Evolutionary conservation across 148 eudicot species (phyloP), one percentile per base, ranked within the genome.

Genomic region (Amaranthus palmeri): DNA sequence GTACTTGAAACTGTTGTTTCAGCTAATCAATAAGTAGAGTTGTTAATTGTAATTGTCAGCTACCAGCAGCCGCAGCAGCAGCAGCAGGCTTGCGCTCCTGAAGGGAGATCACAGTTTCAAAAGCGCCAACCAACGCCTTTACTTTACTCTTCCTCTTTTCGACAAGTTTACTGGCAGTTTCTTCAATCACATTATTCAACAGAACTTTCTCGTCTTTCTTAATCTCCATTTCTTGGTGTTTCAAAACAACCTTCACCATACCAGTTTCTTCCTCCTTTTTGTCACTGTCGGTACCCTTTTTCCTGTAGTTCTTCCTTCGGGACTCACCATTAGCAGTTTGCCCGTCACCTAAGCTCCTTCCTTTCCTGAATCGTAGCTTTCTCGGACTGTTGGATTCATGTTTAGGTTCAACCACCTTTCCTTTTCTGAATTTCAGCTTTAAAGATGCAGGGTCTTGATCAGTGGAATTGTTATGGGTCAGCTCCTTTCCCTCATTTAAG

Each of bases 51-150:
- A 25, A 25, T 25, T 25, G 36, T 25, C 36, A 25, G 1, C 36
- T 25, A 25, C 2, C 36, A 25, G 36, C 36, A 25, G 36, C 36
- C 1, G 36, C 36, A 25, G n/a, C 61, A 66, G 81, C 49, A n/a
- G 76, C 48, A 9, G 84, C 44, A 48, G 86, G 82, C 74, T 85
- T 85, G 65, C 78, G 76, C 62, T 88, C 93, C 73, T 95, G 97
- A 44, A 86, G 87, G 15, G 96, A 91, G 55, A 95, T 87, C 12
- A 91, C 98, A 0, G 90, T 82, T 80, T 95, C 98, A 54, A 95
- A 95, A 81, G 98, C 98, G 17, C 98, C 98, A 74, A 95, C 98
- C 80, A 95, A 78, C 15, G 97, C 98, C 84, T 87, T 90, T 17
- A 95, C 98, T 75, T 89, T 95, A 68, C 97, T 91, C 74, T 89